Conservation (phyloP, 140 eudicot genomes). For the Ambrosia hybrid region DNA sequence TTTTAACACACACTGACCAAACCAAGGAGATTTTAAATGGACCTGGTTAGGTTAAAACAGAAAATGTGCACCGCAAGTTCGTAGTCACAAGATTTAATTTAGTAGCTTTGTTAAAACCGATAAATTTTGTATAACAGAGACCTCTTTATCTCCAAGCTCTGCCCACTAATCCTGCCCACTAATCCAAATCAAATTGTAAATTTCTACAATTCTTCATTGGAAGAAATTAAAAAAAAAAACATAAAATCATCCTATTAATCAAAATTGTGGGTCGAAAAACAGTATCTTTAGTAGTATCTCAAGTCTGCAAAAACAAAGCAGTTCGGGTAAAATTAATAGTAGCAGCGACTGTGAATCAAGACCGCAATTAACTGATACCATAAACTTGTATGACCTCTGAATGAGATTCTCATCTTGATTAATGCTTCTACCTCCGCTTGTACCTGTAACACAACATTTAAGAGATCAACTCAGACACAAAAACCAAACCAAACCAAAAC, state of each 20-base stretch:
- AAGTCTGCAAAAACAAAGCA: neutral
- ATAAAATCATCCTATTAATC: neutral
- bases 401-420: neutral
- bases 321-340: neutral
- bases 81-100: no score
- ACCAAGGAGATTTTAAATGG: no score
- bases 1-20: no score
- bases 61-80: no score
- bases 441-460: constrained; percentile 48
- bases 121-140: no score
- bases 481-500: no score
- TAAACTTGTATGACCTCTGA: neutral
- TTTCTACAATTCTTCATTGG: neutral
- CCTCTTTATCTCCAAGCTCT: no score
- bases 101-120: no score
- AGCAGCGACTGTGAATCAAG: neutral
- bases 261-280: neutral
- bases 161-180: no score
- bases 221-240: neutral
- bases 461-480: neutral
- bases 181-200: neutral
- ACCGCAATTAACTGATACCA: neutral
- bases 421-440: constrained; percentile 53
- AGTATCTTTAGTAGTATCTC: neutral
- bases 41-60: no score